Percentiles rank a stretch among this genome's conserved stretches.
phyloP scores from a whole-genome alignment of 108 stramenopile genomes.

The Cyclotella sp. region DNA sequence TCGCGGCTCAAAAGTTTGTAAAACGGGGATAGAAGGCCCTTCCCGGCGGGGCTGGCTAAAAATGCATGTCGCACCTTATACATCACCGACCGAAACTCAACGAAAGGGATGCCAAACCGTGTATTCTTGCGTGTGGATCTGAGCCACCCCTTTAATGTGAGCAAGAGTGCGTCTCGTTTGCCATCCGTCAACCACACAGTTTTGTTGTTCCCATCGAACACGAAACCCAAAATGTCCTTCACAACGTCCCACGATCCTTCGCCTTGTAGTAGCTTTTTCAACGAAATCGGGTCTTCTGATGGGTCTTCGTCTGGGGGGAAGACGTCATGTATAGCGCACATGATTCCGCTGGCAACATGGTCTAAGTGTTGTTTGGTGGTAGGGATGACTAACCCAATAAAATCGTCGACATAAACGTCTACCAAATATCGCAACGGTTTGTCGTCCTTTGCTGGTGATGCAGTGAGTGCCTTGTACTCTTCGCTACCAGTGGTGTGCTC shows the following conservation, averaged over 20 bases:
- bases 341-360: slow-evolving; percentile 10
- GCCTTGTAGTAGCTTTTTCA: neutral
- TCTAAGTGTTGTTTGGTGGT: neutral
- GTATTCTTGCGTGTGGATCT: neutral
- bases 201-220: neutral
- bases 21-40: neutral
- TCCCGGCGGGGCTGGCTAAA: neutral
- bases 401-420: slow-evolving; percentile 45
- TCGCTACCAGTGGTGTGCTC: neutral
- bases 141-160: neutral
- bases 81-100: neutral
- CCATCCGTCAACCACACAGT: neutral
- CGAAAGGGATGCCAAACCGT: neutral
- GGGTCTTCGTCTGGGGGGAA: slow-evolving; percentile 13
- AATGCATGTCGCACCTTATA: slow-evolving; percentile 1
- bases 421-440: slow-evolving; percentile 9
- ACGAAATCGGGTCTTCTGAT: slow-evolving; percentile 16
- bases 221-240: neutral
- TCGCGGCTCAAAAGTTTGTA: neutral
- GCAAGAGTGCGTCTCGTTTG: neutral
- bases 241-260: neutral
- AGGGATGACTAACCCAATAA: slow-evolving; percentile 15
- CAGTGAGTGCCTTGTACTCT: neutral
- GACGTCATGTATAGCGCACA: slow-evolving; percentile 31
- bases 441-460: neutral